Evolutionary conservation across 148 eudicot genomes (phyloP).

Genomic region (Fagopyrum homotropicum): DNA sequence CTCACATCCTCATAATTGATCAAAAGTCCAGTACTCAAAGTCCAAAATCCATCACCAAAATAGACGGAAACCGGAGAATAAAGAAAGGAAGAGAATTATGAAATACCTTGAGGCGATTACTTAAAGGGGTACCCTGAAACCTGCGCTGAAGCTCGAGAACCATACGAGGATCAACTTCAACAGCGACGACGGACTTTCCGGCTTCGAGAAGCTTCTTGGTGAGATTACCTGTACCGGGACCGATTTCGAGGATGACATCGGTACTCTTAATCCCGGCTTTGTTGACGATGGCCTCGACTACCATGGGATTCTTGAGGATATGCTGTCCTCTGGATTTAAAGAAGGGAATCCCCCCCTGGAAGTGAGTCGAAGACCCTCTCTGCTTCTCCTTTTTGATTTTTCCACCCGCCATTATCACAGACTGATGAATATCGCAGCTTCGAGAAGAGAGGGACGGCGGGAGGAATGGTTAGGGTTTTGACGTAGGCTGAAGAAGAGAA

Average conservation of each 20-base stretch:
- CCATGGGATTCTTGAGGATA: constrained; percentile 63
- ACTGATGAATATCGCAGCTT: neutral
- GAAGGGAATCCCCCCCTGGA: constrained; percentile 84
- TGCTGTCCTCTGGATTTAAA: constrained; percentile 95
- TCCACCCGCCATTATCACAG: constrained; percentile 70
- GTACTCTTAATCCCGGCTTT: constrained; percentile 71
- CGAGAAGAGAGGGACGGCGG: neutral
- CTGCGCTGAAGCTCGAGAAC: constrained; percentile 76
- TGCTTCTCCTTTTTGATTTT: constrained; percentile 57
- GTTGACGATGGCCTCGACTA: constrained; percentile 58
- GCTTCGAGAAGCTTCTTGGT: constrained; percentile 86
- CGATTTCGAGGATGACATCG: constrained; percentile 76
- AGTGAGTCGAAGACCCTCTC: constrained; percentile 24
- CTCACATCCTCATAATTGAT: neutral
- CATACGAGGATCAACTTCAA: constrained; percentile 79
- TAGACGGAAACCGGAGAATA: neutral
- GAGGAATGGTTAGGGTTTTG: too few relatives aligned
- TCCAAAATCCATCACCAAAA: neutral
- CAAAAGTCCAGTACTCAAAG: neutral
- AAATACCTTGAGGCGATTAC: constrained; percentile 42
- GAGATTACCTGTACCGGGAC: constrained; percentile 83
- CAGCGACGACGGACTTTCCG: constrained; percentile 65
- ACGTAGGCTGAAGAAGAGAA: too few relatives aligned
- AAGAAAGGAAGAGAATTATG: neutral
- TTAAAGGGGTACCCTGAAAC: constrained; percentile 64